phyloP scores from a whole-genome alignment of 768 basidiomycete genomes.

The Amanita phalloides region DNA sequence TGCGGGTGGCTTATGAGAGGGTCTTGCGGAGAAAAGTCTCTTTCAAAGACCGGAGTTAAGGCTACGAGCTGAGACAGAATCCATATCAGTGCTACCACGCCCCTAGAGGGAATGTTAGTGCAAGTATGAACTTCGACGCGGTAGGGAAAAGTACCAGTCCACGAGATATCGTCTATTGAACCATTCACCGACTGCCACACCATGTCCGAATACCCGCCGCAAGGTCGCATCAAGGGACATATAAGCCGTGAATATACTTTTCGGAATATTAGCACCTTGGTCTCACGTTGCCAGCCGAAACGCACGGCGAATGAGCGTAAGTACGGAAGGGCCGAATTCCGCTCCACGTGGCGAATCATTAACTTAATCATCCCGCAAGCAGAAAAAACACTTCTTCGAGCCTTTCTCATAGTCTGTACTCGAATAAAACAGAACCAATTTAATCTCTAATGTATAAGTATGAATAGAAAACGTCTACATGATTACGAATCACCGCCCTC shows the following conservation, averaged over 20 bases:
- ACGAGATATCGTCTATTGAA: conserved; percentile 33
- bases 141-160: conserved; percentile 36
- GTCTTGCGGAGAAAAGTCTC: conserved; percentile 39
- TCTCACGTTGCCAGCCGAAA: neutral
- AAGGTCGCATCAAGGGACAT: conserved; percentile 8
- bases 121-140: neutral
- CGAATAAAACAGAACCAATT: too few species aligned
- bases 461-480: neutral
- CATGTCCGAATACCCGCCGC: conserved; percentile 23
- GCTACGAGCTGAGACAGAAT: conserved; percentile 27
- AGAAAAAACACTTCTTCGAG: too few species aligned
- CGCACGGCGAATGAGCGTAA: neutral
- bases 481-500: neutral
- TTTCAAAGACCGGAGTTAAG: conserved; percentile 32
- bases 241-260: neutral
- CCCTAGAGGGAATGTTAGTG: conserved; percentile 13
- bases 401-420: too few species aligned
- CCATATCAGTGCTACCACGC: conserved; percentile 30
- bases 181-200: conserved; percentile 25
- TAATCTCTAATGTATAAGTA: too few species aligned
- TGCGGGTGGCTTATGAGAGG: conserved; percentile 42
- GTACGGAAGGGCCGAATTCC: too few species aligned
- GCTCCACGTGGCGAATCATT: too few species aligned
- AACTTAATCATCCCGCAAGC: too few species aligned
- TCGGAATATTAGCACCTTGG: neutral